Conservation (phyloP, 2,329 filamentous ascomycete genomes). For the Drechslerella coelobrocha region DNA sequence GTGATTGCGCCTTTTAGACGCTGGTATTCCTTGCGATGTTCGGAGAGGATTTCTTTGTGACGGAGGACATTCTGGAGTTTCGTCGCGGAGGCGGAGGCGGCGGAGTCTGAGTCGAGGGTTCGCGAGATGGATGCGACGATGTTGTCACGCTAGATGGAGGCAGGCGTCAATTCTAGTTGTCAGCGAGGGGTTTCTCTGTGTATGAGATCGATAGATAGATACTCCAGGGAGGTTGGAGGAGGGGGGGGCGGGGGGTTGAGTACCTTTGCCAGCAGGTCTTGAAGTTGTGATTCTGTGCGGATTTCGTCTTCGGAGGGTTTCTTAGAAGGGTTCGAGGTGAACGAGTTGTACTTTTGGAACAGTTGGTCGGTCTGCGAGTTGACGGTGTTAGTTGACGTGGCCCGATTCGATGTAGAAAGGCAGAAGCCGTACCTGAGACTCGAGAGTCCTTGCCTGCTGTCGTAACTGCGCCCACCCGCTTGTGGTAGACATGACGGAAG, state of each 20-base stretch:
- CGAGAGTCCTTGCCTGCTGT: conserved; percentile 85
- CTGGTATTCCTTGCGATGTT: conserved; percentile 82
- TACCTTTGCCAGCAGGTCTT: conserved; percentile 84
- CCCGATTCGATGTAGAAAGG: neutral
- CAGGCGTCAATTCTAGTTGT: conserved; percentile 39
- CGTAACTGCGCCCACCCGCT: conserved; percentile 91
- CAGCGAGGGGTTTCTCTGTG: no score
- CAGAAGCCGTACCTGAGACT: conserved; percentile 74
- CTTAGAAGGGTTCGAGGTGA: conserved; percentile 75
- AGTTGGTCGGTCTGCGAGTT: conserved; percentile 56
- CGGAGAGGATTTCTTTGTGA: conserved; percentile 84
- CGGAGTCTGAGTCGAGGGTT: conserved; percentile 89
- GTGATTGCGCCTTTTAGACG: conserved; percentile 76
- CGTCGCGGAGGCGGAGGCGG: conserved; percentile 85
- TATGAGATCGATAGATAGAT: no score
- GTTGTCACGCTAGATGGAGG: conserved; percentile 71
- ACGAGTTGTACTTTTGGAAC: conserved; percentile 81
- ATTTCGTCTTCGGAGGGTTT: conserved; percentile 86
- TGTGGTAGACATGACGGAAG: conserved; percentile 36
- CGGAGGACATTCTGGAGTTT: conserved; percentile 95
- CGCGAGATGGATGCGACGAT: conserved; percentile 82
- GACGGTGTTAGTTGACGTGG: conserved; percentile 12
- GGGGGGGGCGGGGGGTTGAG: conserved; percentile 26
- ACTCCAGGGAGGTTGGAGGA: neutral
- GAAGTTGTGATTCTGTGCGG: conserved; percentile 78